Evolutionary conservation across 2,329 filamentous ascomycete species (phyloP).

Genomic region (Parascedosporium putredinis): DNA sequence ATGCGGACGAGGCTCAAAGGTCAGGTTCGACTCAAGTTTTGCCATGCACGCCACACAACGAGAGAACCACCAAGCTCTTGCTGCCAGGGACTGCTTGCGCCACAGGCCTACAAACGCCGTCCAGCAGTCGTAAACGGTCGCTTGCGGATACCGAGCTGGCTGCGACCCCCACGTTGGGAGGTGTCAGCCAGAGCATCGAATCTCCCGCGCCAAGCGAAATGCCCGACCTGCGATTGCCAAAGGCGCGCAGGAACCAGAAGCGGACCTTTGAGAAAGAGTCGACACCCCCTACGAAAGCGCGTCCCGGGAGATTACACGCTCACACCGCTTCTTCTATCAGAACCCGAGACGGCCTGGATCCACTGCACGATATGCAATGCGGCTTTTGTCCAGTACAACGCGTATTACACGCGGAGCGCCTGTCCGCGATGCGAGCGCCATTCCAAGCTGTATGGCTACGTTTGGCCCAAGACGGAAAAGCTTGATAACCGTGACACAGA

Average conservation of each 20-base stretch:
- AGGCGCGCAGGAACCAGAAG: background rate
- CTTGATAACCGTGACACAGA: conserved; percentile 64
- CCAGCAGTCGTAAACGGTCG: background rate
- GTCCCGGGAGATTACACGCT: conserved; percentile 73
- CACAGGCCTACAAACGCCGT: background rate
- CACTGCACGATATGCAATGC: conserved; percentile 75
- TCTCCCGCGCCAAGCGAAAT: background rate
- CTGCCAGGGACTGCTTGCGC: background rate
- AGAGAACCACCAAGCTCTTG: background rate
- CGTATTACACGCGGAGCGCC: conserved; percentile 73
- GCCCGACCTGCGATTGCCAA: background rate
- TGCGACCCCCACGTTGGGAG: background rate
- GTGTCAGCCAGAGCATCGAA: background rate
- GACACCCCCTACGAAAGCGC: conserved; percentile 30
- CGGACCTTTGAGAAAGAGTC: conserved; percentile 19
- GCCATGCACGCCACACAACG: background rate
- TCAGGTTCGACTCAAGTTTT: background rate
- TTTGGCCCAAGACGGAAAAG: conserved; percentile 91
- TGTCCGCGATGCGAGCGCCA: conserved; percentile 93
- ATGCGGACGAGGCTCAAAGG: background rate
- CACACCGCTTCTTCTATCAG: conserved; percentile 63
- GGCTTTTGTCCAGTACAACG: conserved; percentile 79
- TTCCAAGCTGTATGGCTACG: conserved; percentile 87
- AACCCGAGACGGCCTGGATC: conserved; percentile 73
- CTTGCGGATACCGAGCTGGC: background rate